Evolutionary conservation across 1,284 basidiomycete species (phyloP).

Genomic region (Waitea zeae): DNA sequence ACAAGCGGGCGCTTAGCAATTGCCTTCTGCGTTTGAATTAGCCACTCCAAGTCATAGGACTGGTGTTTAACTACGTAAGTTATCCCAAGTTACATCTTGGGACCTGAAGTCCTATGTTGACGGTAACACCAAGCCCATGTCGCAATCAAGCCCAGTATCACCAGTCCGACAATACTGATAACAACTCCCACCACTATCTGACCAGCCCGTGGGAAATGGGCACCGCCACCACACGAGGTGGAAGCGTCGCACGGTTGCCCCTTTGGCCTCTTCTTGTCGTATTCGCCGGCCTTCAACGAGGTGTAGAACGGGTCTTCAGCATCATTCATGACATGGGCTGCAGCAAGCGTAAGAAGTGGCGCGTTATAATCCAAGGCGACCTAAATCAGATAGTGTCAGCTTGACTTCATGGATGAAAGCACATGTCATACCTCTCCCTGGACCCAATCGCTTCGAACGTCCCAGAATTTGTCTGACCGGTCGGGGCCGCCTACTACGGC

Average conservation of each 20-base stretch:
- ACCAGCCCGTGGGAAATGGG: conserved; percentile 25
- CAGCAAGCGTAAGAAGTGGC: conserved; percentile 67
- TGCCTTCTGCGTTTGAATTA: no score
- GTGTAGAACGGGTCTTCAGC: conserved; percentile 71
- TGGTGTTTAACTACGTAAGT: no score
- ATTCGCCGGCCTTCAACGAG: conserved; percentile 45
- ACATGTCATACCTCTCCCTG: conserved; percentile 73
- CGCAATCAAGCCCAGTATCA: conserved; percentile 27
- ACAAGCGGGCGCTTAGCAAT: no score
- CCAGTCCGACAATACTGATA: conserved; percentile 40
- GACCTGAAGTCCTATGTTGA: no score
- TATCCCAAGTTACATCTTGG: no score
- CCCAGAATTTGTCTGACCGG: conserved; percentile 58
- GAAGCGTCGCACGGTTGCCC: conserved; percentile 65
- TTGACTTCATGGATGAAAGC: conserved; percentile 9
- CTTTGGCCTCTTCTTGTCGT: conserved; percentile 39
- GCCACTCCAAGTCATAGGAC: no score
- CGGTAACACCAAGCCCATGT: conserved; percentile 29
- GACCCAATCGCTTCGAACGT: conserved; percentile 72
- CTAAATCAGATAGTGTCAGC: conserved; percentile 23
- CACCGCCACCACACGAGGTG: conserved; percentile 35
- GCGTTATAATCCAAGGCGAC: conserved; percentile 75
- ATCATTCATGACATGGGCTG: conserved; percentile 51
- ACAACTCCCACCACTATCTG: conserved; percentile 60
- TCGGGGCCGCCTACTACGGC: conserved; percentile 81